Evolutionary conservation across 257 asterid species (phyloP).

Genomic region (Primulina eburnea): DNA sequence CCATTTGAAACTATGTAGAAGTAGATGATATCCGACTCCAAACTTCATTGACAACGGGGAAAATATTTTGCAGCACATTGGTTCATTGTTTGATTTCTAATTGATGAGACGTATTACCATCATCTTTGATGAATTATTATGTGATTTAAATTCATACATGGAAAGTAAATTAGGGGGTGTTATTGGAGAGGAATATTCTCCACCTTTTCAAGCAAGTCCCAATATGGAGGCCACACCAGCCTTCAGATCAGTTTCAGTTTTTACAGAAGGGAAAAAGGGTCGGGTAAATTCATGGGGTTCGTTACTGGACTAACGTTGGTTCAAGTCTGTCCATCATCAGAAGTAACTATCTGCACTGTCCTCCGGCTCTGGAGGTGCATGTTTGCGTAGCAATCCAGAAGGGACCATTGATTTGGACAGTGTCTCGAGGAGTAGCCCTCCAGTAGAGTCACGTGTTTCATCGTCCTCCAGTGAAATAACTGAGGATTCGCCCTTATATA

Average conservation of each 20-base stretch:
- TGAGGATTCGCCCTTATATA: slow-evolving; percentile 38
- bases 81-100: too few species aligned
- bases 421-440: slow-evolving; percentile 47
- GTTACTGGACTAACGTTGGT: slow-evolving; percentile 36
- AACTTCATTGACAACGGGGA: background rate
- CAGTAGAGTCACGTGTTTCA: slow-evolving; percentile 54
- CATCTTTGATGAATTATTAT: slow-evolving; percentile 24
- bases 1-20: slow-evolving; percentile 5
- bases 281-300: slow-evolving; percentile 28
- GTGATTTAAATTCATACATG: slow-evolving; percentile 36
- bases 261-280: slow-evolving; percentile 35
- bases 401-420: slow-evolving; percentile 45
- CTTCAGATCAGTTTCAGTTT: slow-evolving; percentile 48
- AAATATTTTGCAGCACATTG: too few species aligned
- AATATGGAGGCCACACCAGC: slow-evolving; percentile 36
- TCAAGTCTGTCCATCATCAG: slow-evolving; percentile 41
- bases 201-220: slow-evolving; percentile 41
- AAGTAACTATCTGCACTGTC: slow-evolving; percentile 28
- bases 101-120: background rate
- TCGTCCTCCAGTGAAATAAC: slow-evolving; percentile 46
- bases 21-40: background rate
- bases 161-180: slow-evolving; percentile 40
- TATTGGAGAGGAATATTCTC: slow-evolving; percentile 32
- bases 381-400: slow-evolving; percentile 32
- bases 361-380: slow-evolving; percentile 29